Evolutionary conservation across 2,329 filamentous ascomycete genomes (phyloP).

Genomic region (Ceratocystis alfenasii): DNA sequence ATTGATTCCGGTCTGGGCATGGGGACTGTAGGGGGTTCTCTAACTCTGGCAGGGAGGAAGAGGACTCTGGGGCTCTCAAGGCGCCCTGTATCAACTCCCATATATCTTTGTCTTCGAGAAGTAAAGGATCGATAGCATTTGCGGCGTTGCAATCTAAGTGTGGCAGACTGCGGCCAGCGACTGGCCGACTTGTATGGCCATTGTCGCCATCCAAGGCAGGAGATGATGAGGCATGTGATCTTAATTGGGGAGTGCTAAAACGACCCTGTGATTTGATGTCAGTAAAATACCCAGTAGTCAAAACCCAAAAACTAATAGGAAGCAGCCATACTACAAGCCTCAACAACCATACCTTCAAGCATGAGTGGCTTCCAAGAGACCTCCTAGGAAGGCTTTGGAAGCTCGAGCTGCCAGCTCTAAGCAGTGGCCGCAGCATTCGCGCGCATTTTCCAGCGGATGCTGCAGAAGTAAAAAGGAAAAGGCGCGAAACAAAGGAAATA

Average conservation of each 20-base stretch:
- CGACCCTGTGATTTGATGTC: neutral
- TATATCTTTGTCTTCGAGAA: conserved; percentile 7
- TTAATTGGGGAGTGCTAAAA: neutral
- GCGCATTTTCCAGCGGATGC: conserved; percentile 16
- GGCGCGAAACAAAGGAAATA: neutral
- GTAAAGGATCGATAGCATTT: conserved; percentile 7
- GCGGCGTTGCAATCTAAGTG: neutral
- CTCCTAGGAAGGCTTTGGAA: neutral
- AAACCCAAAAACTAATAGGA: neutral
- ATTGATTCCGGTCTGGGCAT: too few relatives aligned
- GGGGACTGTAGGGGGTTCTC: neutral
- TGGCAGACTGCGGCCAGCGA: neutral
- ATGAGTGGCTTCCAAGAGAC: neutral
- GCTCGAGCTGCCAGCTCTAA: conserved; percentile 16
- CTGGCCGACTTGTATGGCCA: neutral
- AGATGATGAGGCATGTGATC: neutral
- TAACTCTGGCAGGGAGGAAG: neutral
- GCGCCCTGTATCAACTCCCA: conserved; percentile 13
- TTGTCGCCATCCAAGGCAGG: neutral
- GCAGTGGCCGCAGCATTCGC: conserved; percentile 17
- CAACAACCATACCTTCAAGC: neutral
- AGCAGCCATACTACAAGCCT: too few relatives aligned
- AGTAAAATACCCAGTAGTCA: neutral
- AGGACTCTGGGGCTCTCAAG: neutral
- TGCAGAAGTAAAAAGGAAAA: neutral